Percentiles rank a stretch among this genome's conserved stretches.
phyloP scores from a whole-genome alignment of 225 moss, liverwort and hornwort species.

The Bryoerythrophyllum caledonicum region DNA sequence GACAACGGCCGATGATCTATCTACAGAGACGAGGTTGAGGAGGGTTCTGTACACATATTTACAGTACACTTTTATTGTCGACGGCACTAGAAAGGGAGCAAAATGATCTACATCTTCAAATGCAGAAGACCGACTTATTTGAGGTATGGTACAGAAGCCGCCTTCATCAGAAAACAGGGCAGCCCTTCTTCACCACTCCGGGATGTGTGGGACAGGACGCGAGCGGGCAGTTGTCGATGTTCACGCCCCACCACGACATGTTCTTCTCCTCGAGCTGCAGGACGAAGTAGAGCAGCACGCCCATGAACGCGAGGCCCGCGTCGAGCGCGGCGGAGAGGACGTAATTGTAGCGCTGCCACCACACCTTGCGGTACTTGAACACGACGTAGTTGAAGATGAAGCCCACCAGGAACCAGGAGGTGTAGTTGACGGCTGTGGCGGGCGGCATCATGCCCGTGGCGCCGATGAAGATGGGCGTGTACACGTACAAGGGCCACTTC shows the following conservation, averaged over 20 bases:
- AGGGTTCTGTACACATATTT: too few relatives aligned
- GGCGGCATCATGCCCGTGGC: constrained; percentile 64
- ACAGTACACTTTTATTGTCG: too few relatives aligned
- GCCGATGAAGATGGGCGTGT: constrained; percentile 61
- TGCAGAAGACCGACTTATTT: not conserved
- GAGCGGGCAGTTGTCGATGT: constrained; percentile 55
- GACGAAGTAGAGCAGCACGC: constrained; percentile 61
- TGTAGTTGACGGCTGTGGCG: constrained; percentile 60
- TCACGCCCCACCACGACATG: constrained; percentile 76
- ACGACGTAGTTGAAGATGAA: constrained; percentile 67
- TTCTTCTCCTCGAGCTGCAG: constrained; percentile 51
- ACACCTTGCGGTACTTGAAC: constrained; percentile 57
- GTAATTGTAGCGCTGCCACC: constrained; percentile 93
- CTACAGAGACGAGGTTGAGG: too few relatives aligned
- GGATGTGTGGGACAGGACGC: constrained; percentile 73
- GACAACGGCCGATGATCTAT: too few relatives aligned
- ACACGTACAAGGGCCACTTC: constrained; percentile 61
- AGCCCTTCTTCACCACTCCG: constrained; percentile 45
- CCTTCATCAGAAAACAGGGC: constrained; percentile 56
- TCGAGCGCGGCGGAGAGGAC: constrained; percentile 77
- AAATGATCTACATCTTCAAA: too few relatives aligned
- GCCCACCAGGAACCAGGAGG: constrained; percentile 61
- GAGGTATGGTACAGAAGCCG: constrained; percentile 20
- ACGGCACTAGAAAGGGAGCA: too few relatives aligned
- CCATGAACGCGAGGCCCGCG: constrained; percentile 81